These are phyloP conservation scores for Apiospora pterosperma DNA, from an alignment of 2,329 filamentous ascomycete genomes.

Conservation along the genomic window DNA sequence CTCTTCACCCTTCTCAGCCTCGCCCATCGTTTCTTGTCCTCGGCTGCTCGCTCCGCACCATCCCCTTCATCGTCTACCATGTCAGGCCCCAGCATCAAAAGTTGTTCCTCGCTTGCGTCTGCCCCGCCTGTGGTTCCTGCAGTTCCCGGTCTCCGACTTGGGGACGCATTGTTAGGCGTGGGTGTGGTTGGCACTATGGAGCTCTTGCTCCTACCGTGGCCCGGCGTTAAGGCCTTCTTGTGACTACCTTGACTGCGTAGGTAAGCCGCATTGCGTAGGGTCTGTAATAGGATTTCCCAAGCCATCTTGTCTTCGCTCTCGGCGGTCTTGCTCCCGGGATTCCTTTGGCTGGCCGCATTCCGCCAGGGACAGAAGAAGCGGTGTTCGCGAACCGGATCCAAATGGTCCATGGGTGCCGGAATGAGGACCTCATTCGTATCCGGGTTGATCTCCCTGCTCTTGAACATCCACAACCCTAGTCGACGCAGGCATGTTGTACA, in stretches of 20 bases:
- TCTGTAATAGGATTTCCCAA: slow-evolving; percentile 53
- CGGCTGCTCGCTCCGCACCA: slow-evolving; percentile 49
- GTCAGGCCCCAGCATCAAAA: slow-evolving; percentile 13
- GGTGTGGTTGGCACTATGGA: slow-evolving; percentile 7
- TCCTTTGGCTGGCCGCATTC: slow-evolving; percentile 59
- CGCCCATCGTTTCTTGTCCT: slow-evolving; percentile 73
- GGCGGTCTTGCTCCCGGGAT: slow-evolving; percentile 34
- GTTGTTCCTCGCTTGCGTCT: background rate
- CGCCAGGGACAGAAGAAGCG: slow-evolving; percentile 84
- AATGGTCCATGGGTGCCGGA: slow-evolving; percentile 59
- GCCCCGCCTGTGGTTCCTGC: background rate
- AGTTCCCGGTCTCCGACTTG: background rate
- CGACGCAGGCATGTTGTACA: slow-evolving; percentile 86
- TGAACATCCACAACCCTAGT: slow-evolving; percentile 92
- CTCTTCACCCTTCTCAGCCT: slow-evolving; percentile 68
- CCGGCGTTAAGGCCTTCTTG: slow-evolving; percentile 25
- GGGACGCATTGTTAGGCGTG: background rate
- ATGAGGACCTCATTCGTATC: slow-evolving; percentile 48
- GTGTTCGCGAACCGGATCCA: slow-evolving; percentile 71
- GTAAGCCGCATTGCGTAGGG: slow-evolving; percentile 56
- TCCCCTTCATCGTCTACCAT: slow-evolving; percentile 30
- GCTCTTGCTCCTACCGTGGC: slow-evolving; percentile 27
- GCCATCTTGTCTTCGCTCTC: slow-evolving; percentile 40
- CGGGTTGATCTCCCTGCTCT: slow-evolving; percentile 63
- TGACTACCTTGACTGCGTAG: slow-evolving; percentile 35